Conservation (phyloP, 106 monocot genomes). For the Amphibolis antarctica region DNA sequence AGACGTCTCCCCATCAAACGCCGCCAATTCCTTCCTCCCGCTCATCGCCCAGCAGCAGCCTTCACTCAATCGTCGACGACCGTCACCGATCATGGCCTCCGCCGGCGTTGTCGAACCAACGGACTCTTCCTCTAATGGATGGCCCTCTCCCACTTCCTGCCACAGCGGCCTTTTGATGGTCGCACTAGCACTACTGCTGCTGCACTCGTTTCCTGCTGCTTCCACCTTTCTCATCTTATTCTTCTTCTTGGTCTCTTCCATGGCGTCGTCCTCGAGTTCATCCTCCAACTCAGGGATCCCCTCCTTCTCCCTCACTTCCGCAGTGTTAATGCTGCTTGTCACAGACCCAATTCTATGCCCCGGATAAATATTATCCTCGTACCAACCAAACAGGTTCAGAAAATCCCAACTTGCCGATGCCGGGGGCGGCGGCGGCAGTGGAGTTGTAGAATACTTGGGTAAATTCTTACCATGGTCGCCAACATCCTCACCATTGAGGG, state of each 20-base stretch:
- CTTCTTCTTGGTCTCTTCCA: too few relatives aligned
- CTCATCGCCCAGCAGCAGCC: background rate
- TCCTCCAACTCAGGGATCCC: conserved; percentile 8
- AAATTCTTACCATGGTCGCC: background rate
- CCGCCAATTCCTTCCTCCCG: background rate
- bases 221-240: too few relatives aligned
- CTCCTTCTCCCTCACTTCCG: conserved; percentile 5
- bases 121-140: too few relatives aligned
- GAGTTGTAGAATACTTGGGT: background rate
- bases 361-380: background rate
- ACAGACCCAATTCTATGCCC: background rate
- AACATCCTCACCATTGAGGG: too few relatives aligned
- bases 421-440: background rate
- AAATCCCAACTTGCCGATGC: conserved; percentile 5
- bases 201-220: too few relatives aligned
- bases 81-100: background rate
- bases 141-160: background rate
- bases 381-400: background rate
- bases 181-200: too few relatives aligned
- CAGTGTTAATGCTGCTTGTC: conserved; percentile 1
- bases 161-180: too few relatives aligned
- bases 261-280: conserved; percentile 5
- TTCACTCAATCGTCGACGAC: background rate
- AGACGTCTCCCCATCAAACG: conserved; percentile 8
- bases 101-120: background rate